These are phyloP conservation scores for Annulohypoxylon stygium DNA, from an alignment of 495 filamentous ascomycete genomes.

Conservation along the genomic window DNA sequence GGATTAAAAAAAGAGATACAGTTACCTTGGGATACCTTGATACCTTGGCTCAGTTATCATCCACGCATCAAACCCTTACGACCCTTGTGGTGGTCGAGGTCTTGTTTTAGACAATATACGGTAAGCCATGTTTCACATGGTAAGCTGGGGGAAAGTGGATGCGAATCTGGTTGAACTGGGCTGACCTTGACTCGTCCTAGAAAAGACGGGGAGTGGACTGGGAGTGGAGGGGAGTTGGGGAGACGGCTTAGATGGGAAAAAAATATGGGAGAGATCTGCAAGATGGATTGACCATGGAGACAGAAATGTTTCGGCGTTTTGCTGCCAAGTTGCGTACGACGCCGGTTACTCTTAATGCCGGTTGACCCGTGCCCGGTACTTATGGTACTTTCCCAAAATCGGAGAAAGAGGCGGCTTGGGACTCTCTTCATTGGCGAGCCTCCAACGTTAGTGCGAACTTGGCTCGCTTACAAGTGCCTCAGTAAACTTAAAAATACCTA, in stretches of 20 bases:
- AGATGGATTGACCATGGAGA: slow-evolving; percentile 14
- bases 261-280: slow-evolving; percentile 10
- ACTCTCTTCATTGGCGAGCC: not conserved
- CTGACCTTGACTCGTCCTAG: not conserved
- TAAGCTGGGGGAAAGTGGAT: slow-evolving; percentile 35
- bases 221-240: not conserved
- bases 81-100: slow-evolving; percentile 25
- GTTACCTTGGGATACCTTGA: slow-evolving; percentile 1
- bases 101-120: slow-evolving; percentile 40
- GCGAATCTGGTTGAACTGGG: slow-evolving; percentile 21
- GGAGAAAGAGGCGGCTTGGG: slow-evolving; percentile 9
- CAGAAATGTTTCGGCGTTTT: slow-evolving; percentile 45
- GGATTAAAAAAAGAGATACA: slow-evolving; percentile 11
- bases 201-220: not conserved
- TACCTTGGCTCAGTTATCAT: not conserved
- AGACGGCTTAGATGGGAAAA: not conserved
- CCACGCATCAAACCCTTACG: slow-evolving; percentile 5
- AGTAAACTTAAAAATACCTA: slow-evolving; percentile 16
- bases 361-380: slow-evolving; percentile 34
- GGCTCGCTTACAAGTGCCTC: slow-evolving; percentile 21
- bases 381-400: slow-evolving; percentile 25
- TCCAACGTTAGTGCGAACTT: slow-evolving; percentile 5
- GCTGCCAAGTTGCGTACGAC: slow-evolving; percentile 39
- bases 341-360: slow-evolving; percentile 39
- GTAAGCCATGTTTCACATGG: slow-evolving; percentile 41